These are phyloP conservation scores for Aspergillus pseudoglaucus DNA, from an alignment of 2,329 filamentous ascomycete genomes.

Conservation along the genomic window DNA sequence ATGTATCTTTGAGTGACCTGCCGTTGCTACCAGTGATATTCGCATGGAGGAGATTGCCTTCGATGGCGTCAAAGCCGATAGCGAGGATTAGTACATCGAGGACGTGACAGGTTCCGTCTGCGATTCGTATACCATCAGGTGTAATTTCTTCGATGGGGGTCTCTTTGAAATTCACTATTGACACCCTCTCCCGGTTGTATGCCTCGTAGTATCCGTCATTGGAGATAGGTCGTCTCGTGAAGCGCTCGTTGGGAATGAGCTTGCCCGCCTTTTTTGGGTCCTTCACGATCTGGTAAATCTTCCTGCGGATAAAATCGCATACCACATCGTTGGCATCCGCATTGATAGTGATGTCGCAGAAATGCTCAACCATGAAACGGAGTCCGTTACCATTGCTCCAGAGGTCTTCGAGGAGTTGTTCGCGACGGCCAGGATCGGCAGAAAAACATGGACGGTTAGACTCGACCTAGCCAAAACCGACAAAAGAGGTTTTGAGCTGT, in stretches of 20 bases:
- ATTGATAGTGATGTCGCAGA: slow-evolving; percentile 2
- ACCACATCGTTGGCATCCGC: slow-evolving; percentile 12
- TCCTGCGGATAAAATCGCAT: slow-evolving; percentile 14
- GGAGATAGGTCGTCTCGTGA: slow-evolving; percentile 9
- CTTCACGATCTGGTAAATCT: slow-evolving; percentile 11
- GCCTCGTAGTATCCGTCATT: slow-evolving; percentile 27
- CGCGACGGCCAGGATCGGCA: slow-evolving; percentile 2
- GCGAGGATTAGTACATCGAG: slow-evolving; percentile 9
- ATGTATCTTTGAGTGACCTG: slow-evolving; percentile 3
- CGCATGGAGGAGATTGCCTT: not conserved
- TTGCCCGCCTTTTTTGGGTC: slow-evolving; percentile 12
- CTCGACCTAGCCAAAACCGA: slow-evolving; percentile 2
- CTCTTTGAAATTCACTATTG: slow-evolving; percentile 22
- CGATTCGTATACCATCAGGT: slow-evolving; percentile 4
- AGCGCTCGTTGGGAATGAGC: slow-evolving; percentile 15
- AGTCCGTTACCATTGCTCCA: slow-evolving; percentile 30
- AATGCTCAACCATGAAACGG: slow-evolving; percentile 29
- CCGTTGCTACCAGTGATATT: not conserved
- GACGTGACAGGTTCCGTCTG: slow-evolving; percentile 1
- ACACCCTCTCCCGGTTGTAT: slow-evolving; percentile 29
- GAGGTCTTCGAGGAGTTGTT: slow-evolving; percentile 7
- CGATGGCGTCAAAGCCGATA: slow-evolving; percentile 8
- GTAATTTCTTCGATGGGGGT: slow-evolving; percentile 10
- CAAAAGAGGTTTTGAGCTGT: not conserved
- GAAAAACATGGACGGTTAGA: not conserved